Evolutionary conservation across 306 rosid species (phyloP), one percentile per base, ranked within the genome.

Genomic region (Quillaja saponaria): DNA sequence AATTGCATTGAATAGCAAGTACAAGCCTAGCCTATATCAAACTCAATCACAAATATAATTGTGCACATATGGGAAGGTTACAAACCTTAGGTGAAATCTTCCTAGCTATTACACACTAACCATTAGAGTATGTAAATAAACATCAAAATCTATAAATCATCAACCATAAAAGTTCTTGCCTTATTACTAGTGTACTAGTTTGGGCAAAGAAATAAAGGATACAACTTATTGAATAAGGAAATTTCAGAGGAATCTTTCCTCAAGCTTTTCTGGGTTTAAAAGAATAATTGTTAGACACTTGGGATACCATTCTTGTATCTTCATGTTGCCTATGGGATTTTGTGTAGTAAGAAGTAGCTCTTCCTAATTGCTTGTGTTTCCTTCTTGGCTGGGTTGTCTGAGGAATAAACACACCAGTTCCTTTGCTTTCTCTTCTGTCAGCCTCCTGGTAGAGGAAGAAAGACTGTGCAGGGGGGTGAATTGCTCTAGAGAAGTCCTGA

Each of bases 341-440:
- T 50, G 89, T 13, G 58, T 55, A 59, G 61, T 75, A 39, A 25
- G 88, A 76, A 71, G 40, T 34, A n/a, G 76, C 55, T 63, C 79
- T 82, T 64, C 81, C 86, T 61, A n/a, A n/a, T n/a, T 74, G 85
- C 58, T 87, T 81, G 10, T 65, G 71, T 76, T 70, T 88, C 61
- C 81, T 84, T 57, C 89, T 84, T 8, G 90, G 82, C 58, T 61
- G 85, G 19, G 81, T 61, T 14, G 79, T 80, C 35, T 85, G 86
- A 0, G 94, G 97, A 61, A 90, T 90, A 53, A 90, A 90, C 55
- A 90, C 96, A 0, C 97, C 94, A 1, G 97, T 90, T 13, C 97
- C 96, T 72, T 90, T 90, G 87, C 90, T 81, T 34, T 75, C 85
- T 68, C 81, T 79, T 61, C 45, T 71, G 73, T 78, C 66, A 21